Evolutionary conservation across 2,329 filamentous ascomycete species (phyloP).

Genomic region (Trichothecium roseum): DNA sequence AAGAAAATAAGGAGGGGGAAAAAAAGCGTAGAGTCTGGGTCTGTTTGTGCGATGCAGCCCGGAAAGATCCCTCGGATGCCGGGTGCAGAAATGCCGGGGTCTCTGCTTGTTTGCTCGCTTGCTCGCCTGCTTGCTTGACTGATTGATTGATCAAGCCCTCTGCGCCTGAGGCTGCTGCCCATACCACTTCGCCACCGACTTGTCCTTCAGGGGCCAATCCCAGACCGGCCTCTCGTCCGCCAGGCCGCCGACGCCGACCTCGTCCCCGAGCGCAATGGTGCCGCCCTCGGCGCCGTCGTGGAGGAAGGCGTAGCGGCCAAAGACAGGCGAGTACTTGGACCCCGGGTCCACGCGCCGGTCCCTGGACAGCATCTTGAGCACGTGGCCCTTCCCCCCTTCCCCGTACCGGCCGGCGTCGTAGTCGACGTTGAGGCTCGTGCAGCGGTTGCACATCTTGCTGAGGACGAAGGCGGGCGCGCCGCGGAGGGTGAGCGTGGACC

Average conservation of each 20-base stretch:
- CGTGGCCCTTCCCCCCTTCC: constrained; percentile 43
- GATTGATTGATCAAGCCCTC: too few species aligned
- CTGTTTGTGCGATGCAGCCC: too few species aligned
- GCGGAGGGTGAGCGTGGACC: constrained; percentile 47
- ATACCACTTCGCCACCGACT: constrained; percentile 15
- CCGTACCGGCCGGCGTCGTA: constrained; percentile 52
- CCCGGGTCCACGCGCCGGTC: constrained; percentile 64
- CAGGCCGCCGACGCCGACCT: constrained; percentile 39
- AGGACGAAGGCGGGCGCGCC: constrained; percentile 35
- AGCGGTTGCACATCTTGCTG: constrained; percentile 61
- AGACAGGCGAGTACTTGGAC: constrained; percentile 56
- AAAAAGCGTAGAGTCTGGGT: too few species aligned
- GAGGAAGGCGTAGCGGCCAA: constrained; percentile 64
- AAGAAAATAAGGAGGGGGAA: too few species aligned
- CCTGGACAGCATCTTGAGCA: constrained; percentile 59
- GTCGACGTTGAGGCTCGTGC: constrained; percentile 61
- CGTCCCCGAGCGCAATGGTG: constrained; percentile 42
- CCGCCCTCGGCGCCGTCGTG: constrained; percentile 7
- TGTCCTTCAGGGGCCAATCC: constrained; percentile 33
- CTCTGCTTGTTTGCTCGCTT: too few species aligned
- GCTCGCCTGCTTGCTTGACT: too few species aligned
- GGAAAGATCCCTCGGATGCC: too few species aligned
- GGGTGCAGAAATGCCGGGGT: too few species aligned
- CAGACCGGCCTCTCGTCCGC: constrained; percentile 41
- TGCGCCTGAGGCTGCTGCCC: background rate